These are phyloP conservation scores for Fusarium hainanense DNA, from an alignment of 2,329 filamentous ascomycete genomes.

Conservation along the genomic window DNA sequence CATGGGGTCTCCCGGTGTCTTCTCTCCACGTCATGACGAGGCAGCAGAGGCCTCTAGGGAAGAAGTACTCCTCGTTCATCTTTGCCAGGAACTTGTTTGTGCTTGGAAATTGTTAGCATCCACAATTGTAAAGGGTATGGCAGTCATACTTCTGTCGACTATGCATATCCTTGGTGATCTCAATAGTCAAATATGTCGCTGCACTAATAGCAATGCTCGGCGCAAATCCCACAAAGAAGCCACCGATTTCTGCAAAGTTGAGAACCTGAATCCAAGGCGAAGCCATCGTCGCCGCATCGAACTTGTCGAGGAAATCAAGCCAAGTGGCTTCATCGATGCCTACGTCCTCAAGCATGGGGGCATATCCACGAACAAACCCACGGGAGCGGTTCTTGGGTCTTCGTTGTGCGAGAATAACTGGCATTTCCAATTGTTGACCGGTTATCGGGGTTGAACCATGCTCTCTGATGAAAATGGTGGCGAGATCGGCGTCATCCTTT, in stretches of 20 bases:
- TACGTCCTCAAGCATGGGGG: constrained; percentile 3
- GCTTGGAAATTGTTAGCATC: neutral
- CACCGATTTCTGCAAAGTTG: constrained; percentile 18
- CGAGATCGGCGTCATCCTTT: constrained; percentile 6
- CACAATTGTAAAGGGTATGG: accelerated
- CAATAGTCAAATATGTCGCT: constrained; percentile 6
- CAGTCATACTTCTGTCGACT: constrained; percentile 4
- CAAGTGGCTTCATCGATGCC: constrained; percentile 10
- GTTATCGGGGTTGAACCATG: neutral
- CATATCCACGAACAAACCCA: constrained; percentile 20
- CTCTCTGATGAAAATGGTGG: neutral
- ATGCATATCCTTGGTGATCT: constrained; percentile 8
- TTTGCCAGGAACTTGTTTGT: constrained; percentile 13
- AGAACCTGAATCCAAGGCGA: constrained; percentile 18
- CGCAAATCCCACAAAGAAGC: constrained; percentile 6
- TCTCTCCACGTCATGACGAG: constrained; percentile 65
- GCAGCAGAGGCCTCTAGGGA: constrained; percentile 63
- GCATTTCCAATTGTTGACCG: constrained; percentile 1
- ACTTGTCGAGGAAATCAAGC: constrained; percentile 21
- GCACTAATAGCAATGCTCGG: constrained; percentile 19
- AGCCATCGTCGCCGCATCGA: constrained; percentile 7
- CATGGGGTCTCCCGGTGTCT: constrained; percentile 43
- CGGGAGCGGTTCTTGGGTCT: constrained; percentile 21
- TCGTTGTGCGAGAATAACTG: constrained; percentile 10
- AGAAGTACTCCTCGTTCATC: constrained; percentile 59